A percentile compares a stretch with the other conserved stretches of the same genome.
phyloP scores from a whole-genome alignment of 441 rosid species.

The Brassica balearica region DNA sequence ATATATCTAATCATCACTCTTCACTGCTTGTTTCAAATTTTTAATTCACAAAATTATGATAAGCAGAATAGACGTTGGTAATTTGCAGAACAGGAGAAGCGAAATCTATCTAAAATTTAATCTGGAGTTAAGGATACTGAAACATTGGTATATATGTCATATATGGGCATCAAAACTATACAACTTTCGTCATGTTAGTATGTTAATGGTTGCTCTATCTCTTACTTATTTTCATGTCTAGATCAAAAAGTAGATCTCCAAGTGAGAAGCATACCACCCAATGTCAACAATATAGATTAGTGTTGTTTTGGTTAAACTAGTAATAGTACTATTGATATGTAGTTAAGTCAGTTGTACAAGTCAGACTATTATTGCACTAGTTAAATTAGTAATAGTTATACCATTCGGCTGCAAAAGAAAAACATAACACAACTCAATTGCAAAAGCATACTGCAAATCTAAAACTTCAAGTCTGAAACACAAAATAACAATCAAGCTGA shows the following conservation, averaged over 20 bases:
- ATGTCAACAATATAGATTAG: no score
- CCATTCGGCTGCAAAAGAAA: no score
- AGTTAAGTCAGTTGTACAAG: no score
- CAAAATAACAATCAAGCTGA: neutral
- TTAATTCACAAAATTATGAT: neutral
- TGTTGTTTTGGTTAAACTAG: neutral
- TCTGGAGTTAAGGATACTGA: neutral
- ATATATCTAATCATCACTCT: no score
- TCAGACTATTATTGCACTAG: no score
- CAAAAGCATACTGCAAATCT: neutral
- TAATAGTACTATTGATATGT: no score
- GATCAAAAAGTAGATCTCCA: neutral
- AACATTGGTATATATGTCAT: neutral
- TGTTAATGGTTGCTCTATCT: neutral
- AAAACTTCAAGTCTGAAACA: neutral
- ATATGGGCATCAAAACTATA: neutral
- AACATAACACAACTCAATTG: neutral
- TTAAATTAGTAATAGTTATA: no score
- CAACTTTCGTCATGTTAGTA: neutral
- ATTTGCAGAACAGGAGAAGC: neutral
- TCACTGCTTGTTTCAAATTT: no score
- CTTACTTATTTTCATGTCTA: neutral
- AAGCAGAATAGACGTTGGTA: neutral
- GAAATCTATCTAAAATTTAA: neutral
- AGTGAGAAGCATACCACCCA: neutral